phyloP scores from a whole-genome alignment of 352 stramenopile species.

The Globisporangium lucens region DNA sequence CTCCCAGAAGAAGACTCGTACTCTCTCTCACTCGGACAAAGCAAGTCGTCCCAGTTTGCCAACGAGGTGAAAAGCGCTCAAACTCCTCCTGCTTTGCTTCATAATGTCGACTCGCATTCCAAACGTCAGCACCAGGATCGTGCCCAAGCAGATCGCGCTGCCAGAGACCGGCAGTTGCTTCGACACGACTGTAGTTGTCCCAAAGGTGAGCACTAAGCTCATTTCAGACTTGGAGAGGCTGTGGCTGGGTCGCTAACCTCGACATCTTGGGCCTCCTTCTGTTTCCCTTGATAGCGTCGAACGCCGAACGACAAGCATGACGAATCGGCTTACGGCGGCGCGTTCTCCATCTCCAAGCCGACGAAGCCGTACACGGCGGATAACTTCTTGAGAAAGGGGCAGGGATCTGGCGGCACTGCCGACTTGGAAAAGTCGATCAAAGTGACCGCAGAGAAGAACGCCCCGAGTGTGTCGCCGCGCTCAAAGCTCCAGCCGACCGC shows the following conservation, averaged over 20 bases:
- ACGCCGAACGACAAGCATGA: conserved; percentile 68
- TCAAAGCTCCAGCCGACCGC: conserved; percentile 64
- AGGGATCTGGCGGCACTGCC: conserved; percentile 82
- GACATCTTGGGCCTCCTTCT: not conserved
- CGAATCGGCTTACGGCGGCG: conserved; percentile 58
- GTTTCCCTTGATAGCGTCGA: conserved; percentile 41
- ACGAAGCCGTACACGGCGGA: conserved; percentile 83
- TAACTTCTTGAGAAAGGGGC: conserved; percentile 89
- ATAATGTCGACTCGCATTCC: conserved; percentile 66
- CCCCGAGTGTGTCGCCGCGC: conserved; percentile 33
- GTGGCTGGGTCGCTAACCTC: not conserved
- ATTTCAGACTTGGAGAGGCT: too few relatives aligned
- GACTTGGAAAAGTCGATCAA: conserved; percentile 60
- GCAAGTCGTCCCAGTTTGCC: not conserved
- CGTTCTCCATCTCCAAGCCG: conserved; percentile 91
- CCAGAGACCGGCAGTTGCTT: conserved; percentile 94
- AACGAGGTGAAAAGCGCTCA: not conserved
- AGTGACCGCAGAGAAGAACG: conserved; percentile 34
- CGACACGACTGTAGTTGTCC: conserved; percentile 80
- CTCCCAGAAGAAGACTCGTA: not conserved
- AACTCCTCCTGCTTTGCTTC: not conserved
- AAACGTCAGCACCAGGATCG: conserved; percentile 81
- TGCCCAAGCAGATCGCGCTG: conserved; percentile 69
- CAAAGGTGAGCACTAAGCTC: conserved; percentile 36
- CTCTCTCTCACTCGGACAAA: not conserved